Evolutionary conservation across 2,329 filamentous ascomycete species (phyloP).

Genomic region (Emmonsiellopsis sp.): DNA sequence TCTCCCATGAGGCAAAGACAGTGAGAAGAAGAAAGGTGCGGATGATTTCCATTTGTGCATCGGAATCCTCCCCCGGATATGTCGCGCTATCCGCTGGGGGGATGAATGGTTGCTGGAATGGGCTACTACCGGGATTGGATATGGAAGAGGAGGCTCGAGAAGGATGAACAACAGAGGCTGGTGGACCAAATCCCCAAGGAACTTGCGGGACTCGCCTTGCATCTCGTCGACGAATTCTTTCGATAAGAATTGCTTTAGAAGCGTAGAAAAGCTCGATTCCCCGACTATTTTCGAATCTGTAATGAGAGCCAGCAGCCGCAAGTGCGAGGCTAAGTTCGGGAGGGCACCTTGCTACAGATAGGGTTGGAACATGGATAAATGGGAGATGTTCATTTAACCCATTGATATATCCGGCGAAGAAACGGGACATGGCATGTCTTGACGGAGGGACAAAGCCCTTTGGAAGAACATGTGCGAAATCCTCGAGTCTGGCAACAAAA

Average conservation of each 20-base stretch:
- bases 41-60: slow-evolving; percentile 42
- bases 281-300: slow-evolving; percentile 40
- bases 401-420: slow-evolving; percentile 44
- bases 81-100: slow-evolving; percentile 24
- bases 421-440: slow-evolving; percentile 39
- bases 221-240: slow-evolving; percentile 44
- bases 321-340: slow-evolving; percentile 44
- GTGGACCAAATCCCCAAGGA: slow-evolving; percentile 34
- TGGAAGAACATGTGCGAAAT: slow-evolving; percentile 38
- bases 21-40: slow-evolving; percentile 46
- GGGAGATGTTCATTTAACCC: slow-evolving; percentile 44
- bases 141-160: slow-evolving; percentile 33
- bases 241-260: slow-evolving; percentile 45
- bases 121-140: slow-evolving; percentile 35
- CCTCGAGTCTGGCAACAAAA: slow-evolving; percentile 37
- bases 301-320: slow-evolving; percentile 42
- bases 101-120: slow-evolving; percentile 33
- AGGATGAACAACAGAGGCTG: slow-evolving; percentile 24
- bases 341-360: slow-evolving; percentile 36
- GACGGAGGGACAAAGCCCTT: slow-evolving; percentile 41
- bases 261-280: slow-evolving; percentile 51
- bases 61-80: slow-evolving; percentile 33
- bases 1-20: slow-evolving; percentile 52
- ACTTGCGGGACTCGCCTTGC: slow-evolving; percentile 35
- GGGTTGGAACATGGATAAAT: slow-evolving; percentile 43